These are phyloP conservation scores for Albifimbria verrucaria DNA, from an alignment of 2,329 filamentous ascomycete genomes.

Conservation along the genomic window DNA sequence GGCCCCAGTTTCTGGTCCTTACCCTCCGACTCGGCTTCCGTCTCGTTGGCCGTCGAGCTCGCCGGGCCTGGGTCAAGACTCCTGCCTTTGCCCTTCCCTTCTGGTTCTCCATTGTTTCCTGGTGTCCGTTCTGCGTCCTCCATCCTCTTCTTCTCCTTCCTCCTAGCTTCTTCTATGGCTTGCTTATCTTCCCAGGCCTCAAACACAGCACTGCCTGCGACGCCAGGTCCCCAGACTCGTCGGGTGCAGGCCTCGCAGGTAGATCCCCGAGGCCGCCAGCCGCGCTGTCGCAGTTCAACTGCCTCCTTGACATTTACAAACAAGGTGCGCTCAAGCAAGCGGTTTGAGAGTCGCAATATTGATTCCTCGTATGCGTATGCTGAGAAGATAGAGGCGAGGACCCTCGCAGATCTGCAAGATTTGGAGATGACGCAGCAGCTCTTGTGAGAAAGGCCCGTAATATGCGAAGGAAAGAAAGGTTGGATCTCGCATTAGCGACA, in stretches of 20 bases:
- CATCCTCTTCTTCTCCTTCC: constrained; percentile 39
- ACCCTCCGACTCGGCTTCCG: constrained; percentile 10
- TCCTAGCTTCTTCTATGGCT: constrained; percentile 41
- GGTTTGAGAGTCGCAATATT: constrained; percentile 79
- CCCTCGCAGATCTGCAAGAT: constrained; percentile 79
- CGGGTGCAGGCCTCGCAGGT: constrained; percentile 83
- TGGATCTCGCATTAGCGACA: constrained; percentile 40
- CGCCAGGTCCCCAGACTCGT: constrained; percentile 85
- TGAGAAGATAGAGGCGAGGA: constrained; percentile 86
- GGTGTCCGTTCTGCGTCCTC: constrained; percentile 33
- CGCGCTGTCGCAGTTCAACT: constrained; percentile 70
- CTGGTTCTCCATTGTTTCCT: constrained; percentile 25
- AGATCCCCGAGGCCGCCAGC: constrained; percentile 85
- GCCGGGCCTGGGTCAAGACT: constrained; percentile 35
- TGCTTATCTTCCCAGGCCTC: constrained; percentile 73
- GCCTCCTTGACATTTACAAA: constrained; percentile 80
- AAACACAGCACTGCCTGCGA: constrained; percentile 68
- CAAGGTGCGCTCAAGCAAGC: constrained; percentile 81
- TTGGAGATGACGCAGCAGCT: constrained; percentile 78
- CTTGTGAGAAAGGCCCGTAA: constrained; percentile 83
- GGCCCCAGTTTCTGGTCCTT: constrained; percentile 56
- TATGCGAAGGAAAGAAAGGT: constrained; percentile 82
- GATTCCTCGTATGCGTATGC: constrained; percentile 95
- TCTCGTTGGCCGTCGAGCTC: constrained; percentile 35
- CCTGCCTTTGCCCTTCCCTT: constrained; percentile 43